Percentiles rank a stretch among this genome's conserved stretches.
Conservation (phyloP, 192 early-diverging fungal genomes). For the Backusella luteola region DNA sequence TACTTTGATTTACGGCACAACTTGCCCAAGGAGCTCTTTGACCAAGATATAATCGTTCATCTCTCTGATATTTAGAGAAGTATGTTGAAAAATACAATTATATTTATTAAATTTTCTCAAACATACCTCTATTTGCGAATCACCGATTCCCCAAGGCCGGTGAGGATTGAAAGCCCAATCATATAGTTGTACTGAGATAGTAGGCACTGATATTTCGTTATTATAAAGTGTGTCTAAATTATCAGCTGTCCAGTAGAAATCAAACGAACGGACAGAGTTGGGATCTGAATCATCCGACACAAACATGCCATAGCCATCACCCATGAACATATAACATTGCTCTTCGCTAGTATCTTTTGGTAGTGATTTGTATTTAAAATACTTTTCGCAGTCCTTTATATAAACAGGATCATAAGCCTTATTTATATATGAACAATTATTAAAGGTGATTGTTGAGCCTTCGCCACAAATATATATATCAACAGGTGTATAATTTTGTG, state of each 20-base stretch:
- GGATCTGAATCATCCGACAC: neutral
- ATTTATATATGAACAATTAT: neutral
- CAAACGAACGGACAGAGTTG: neutral
- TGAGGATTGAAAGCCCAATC: slow-evolving; percentile 6
- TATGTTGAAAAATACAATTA: neutral
- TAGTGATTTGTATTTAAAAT: neutral
- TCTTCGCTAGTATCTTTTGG: neutral
- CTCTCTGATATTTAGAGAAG: neutral
- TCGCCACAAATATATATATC: slow-evolving; percentile 12
- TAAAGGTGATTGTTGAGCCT: neutral
- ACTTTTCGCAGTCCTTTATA: neutral
- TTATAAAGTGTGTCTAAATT: neutral
- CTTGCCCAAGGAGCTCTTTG: neutral
- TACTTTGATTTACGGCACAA: neutral
- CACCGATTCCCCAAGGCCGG: neutral
- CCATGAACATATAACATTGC: slow-evolving; percentile 10
- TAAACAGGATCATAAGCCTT: no score
- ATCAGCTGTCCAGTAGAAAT: slow-evolving; percentile 21
- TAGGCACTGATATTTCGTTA: neutral
- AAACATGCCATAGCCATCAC: neutral
- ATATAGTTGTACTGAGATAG: slow-evolving; percentile 13
- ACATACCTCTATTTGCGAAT: neutral
- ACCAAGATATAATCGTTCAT: neutral
- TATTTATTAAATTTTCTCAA: neutral
- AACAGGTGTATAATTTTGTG: neutral